Evolutionary conservation across 345 rosid genomes (phyloP).

Genomic region (Leavenworthia alabamica): DNA sequence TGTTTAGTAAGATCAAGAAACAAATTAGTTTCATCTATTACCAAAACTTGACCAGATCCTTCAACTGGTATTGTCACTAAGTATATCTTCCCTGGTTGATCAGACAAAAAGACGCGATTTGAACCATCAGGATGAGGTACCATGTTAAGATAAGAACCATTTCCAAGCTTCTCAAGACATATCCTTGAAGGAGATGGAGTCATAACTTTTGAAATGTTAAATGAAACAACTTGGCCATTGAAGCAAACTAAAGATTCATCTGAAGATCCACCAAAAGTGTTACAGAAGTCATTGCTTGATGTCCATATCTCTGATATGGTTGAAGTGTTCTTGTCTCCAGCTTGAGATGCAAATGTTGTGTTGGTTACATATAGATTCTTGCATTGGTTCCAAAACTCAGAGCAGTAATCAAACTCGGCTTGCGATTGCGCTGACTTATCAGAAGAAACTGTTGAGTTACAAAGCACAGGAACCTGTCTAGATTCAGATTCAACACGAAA

Average conservation of each 20-base stretch:
- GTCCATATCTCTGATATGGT: constrained; percentile 36
- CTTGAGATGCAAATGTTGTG: constrained; percentile 29
- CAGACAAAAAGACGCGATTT: constrained; percentile 55
- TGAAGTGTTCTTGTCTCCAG: constrained; percentile 20
- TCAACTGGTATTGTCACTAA: constrained; percentile 49
- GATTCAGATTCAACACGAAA: constrained; percentile 22
- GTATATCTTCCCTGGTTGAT: constrained; percentile 55
- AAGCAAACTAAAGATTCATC: constrained; percentile 37
- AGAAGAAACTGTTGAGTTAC: constrained; percentile 24
- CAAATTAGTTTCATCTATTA: constrained; percentile 40
- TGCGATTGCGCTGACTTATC: constrained; percentile 9
- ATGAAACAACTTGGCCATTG: constrained; percentile 31
- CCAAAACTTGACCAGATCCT: constrained; percentile 46
- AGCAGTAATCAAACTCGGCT: constrained; percentile 23
- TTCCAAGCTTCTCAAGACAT: constrained; percentile 64
- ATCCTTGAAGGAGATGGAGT: constrained; percentile 42
- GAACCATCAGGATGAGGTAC: constrained; percentile 79
- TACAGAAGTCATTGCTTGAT: constrained; percentile 35
- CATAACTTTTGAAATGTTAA: constrained; percentile 26
- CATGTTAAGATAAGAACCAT: constrained; percentile 63
- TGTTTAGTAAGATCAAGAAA: constrained; percentile 59
- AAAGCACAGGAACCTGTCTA: constrained; percentile 31
- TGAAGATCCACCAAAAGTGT: constrained; percentile 37
- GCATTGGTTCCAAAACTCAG: constrained; percentile 34
- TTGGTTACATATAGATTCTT: constrained; percentile 26